Conservation (phyloP, 2,329 filamentous ascomycete species). For the Penicillium polonicum region DNA sequence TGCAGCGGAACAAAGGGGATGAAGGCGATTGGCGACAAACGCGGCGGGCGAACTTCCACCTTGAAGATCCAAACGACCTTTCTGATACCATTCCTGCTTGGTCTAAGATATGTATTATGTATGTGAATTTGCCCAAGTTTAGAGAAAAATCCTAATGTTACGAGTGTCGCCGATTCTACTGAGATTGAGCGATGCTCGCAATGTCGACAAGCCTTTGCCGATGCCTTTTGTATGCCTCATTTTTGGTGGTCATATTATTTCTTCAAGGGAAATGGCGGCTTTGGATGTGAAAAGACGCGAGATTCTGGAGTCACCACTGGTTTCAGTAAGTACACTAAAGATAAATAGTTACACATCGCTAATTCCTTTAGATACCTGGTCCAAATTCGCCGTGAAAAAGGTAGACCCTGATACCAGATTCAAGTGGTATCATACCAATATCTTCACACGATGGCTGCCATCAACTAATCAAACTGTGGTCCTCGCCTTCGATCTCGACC, state of each 20-base stretch:
- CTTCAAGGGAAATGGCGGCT: background rate
- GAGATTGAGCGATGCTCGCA: background rate
- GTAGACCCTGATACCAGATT: background rate
- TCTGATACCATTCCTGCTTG: conserved; percentile 1
- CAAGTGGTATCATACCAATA: conserved; percentile 4
- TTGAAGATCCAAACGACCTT: background rate
- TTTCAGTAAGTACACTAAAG: background rate
- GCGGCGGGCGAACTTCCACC: background rate
- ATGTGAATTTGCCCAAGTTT: background rate
- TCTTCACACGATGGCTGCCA: conserved; percentile 15
- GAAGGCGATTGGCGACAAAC: background rate
- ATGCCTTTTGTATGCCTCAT: conserved; percentile 7
- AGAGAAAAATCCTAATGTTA: background rate
- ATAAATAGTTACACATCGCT: background rate
- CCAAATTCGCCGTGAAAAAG: conserved; percentile 5
- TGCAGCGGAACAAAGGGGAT: background rate
- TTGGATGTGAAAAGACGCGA: conserved; percentile 8
- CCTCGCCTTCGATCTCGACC: conserved; percentile 12
- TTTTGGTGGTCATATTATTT: conserved; percentile 11
- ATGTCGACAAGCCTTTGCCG: conserved; percentile 3
- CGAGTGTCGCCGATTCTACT: background rate
- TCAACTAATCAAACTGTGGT: conserved; percentile 19
- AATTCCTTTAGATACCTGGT: conserved; percentile 8
- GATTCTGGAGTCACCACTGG: background rate
- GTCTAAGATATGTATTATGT: conserved; percentile 8